Conservation (phyloP, 2,329 filamentous ascomycete species). For the Fusarium anguioides region DNA sequence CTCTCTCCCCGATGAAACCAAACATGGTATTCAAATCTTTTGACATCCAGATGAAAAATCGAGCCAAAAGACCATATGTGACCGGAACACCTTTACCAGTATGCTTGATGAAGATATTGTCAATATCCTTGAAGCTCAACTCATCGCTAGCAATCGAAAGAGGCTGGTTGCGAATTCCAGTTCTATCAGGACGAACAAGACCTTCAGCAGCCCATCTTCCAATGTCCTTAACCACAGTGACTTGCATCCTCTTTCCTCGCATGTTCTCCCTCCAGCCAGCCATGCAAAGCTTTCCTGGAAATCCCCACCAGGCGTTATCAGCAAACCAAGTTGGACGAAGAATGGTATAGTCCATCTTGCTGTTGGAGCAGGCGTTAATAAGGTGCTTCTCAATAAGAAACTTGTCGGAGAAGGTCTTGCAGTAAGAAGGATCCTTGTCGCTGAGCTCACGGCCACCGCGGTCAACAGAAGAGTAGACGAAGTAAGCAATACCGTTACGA, state of each 20-base stretch:
- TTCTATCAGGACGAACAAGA: constrained; percentile 28
- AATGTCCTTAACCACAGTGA: constrained; percentile 42
- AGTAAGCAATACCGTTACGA: constrained; percentile 62
- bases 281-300: constrained; percentile 43
- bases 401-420: constrained; percentile 58
- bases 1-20: constrained; percentile 32
- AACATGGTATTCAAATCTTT: constrained; percentile 43
- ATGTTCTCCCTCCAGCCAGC: constrained; percentile 44
- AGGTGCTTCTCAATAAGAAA: constrained; percentile 69
- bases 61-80: constrained; percentile 33
- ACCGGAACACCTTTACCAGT: constrained; percentile 38
- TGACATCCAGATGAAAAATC: constrained; percentile 38
- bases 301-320: constrained; percentile 43
- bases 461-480: constrained; percentile 73
- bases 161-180: constrained; percentile 36
- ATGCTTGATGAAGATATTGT: constrained; percentile 33
- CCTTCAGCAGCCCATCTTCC: constrained; percentile 40
- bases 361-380: constrained; percentile 48
- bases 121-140: constrained; percentile 36
- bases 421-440: constrained; percentile 40
- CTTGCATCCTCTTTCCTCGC: constrained; percentile 43
- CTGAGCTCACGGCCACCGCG: constrained; percentile 71
- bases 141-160: constrained; percentile 43
- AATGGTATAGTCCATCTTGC: constrained; percentile 45
- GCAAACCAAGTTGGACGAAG: constrained; percentile 46